Base-by-base conservation (phyloP, 441 rosid genomes). In the Aquilaria agallochum region DNA sequence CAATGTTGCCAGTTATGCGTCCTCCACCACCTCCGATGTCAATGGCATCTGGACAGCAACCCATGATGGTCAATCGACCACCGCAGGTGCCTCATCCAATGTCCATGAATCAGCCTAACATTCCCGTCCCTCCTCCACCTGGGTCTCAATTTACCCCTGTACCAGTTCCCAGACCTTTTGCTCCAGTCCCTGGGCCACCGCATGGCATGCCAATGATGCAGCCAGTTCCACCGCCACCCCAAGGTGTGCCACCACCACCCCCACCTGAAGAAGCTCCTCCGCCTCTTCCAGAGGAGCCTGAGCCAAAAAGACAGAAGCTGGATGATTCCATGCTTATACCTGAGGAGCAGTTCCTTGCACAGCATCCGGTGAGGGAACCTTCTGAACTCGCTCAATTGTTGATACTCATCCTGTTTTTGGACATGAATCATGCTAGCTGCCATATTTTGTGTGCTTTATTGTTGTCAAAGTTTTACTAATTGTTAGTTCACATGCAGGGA, bases 231-330 rank as follows among this genome's bases (percentile, higher is more conserved):
- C 92, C 89, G 66, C 74, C 85, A 75, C 86, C 92, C 57, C 79
- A 71, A n/a, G 97, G 89, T 73, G 72, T 94, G 74, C 91, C 96
- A 48, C 99, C 97, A 11, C 98, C 95, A 4, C 97, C 98, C 30
- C 98, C 96, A 58, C 92, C 93, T 9, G 97, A 86, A 50, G 97
- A 88, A 70, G 95, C 96, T 75, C 96, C 92, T 49, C 97, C 98
- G 44, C 96, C 97, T 9, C 99, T 91, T 76, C 96, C 96, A 2
- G 96, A 91, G 40, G 99, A 91, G 73, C 97, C 97, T 2, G 99
- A 91, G 75, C 89, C 94, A 49, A 94, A 91, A 80, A 87, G 92
- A 76, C 97, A 84, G 67, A 91, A 80, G 80, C 83, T 84, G 30
- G 96, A 93, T 59, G 98, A 91, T 78, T 75, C 88, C 11, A 67